Evolutionary conservation across 208 protist genomes (phyloP), one percentile per base, ranked within the genome.

Genomic region (Leishmania braziliensis): DNA sequence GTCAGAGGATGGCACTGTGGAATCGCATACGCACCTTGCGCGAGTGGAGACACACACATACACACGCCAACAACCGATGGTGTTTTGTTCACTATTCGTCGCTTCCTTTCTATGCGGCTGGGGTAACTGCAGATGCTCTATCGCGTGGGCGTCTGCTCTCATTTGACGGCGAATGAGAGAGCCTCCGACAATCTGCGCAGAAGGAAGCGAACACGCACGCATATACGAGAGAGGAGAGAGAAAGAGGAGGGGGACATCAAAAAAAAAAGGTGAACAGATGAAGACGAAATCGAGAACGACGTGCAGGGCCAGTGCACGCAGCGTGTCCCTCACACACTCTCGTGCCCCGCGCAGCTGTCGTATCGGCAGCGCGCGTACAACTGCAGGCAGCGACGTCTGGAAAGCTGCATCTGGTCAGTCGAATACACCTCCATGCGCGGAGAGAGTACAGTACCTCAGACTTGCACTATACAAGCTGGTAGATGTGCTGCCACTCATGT

Each of bases 1-100:
- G 29, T 71, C 39, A 43, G 36, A 71, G 8, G 39, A 26, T 71
- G 18, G 66, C 3, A 29, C 66, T 5, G 66, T 71, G 20, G 39
- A 50, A 23, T n/a, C 29, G n/a, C 33, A 26, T 18, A 71, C 58
- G 29, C 26, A 63, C 58, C 58, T 63, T 63, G 4, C 33, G 65
- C 65, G 33, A 69, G 65, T 18, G 65, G 65, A 71, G 5, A 65
- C 51, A 62, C 23, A 63, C 72, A 77, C 51, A 62, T 12, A 63
- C 72, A 63, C 14, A 63, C 72, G 29, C 23, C 51, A 63, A 5
- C 48, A 5, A 50, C n/a, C n/a, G 14, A n/a, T 29, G 71, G 9
- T 60, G 29, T 60, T 26, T 36, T 14, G 66, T 9, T 14, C 66
- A 26, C 66, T 36, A 12, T 36, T 12, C 3, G 23, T 16, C 9